phyloP scores from a whole-genome alignment of 371 early-diverging fungal species.

The Mortierella sp. region DNA sequence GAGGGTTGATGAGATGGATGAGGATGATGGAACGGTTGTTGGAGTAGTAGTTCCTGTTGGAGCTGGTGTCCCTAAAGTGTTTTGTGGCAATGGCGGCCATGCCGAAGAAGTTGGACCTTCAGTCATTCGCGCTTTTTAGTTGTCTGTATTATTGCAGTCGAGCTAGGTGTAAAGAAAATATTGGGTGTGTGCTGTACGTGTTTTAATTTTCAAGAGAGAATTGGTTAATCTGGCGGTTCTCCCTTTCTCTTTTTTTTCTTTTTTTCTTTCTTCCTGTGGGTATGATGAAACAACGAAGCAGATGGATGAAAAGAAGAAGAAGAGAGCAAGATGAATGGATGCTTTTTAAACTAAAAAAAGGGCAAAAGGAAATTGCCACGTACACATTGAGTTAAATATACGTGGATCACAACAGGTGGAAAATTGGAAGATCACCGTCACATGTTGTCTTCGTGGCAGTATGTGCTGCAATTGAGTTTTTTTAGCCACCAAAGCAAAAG shows the following conservation, averaged over 20 bases:
- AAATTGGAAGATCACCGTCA: no score
- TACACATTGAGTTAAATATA: no score
- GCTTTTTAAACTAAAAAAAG: not conserved
- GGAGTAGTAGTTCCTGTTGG: not conserved
- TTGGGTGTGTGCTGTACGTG: not conserved
- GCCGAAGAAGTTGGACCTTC: slow-evolving; percentile 35
- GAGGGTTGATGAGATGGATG: slow-evolving; percentile 19
- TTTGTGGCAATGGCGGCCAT: slow-evolving; percentile 22
- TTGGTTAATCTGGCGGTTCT: not conserved
- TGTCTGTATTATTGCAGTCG: not conserved
- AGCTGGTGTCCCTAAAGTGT: slow-evolving; percentile 7
- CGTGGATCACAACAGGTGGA: no score
- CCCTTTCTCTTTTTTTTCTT: not conserved
- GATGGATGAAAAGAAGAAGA: not conserved
- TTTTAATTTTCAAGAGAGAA: not conserved
- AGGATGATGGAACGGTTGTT: slow-evolving; percentile 4
- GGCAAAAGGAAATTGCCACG: not conserved
- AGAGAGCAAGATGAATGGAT: not conserved
- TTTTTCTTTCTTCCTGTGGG: not conserved
- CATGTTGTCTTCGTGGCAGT: not conserved
- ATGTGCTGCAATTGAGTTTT: no score
- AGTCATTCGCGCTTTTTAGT: slow-evolving; percentile 23
- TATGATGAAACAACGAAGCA: not conserved
- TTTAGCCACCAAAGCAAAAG: no score
- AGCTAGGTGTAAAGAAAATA: not conserved